Evolutionary conservation across 257 asterid species (phyloP).

Genomic region (Penstemon eatonii): DNA sequence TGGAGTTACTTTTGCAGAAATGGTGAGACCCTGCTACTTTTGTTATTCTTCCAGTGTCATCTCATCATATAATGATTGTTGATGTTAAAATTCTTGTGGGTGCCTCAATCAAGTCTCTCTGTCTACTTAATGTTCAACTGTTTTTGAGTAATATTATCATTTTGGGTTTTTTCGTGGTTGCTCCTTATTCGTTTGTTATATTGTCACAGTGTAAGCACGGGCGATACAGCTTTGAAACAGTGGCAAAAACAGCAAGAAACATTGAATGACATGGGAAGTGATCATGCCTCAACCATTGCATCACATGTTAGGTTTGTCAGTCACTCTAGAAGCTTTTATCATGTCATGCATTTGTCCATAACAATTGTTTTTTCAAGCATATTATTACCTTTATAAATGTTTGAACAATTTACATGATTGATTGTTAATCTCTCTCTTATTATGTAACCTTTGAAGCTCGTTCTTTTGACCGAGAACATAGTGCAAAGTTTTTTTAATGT

Average conservation of each 20-base stretch:
- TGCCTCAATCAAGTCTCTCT: background rate
- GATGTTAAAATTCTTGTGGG: background rate
- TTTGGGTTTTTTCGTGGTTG: background rate
- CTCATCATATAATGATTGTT: too few relatives aligned
- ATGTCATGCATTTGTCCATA: background rate
- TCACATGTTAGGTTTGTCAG: slow-evolving; percentile 57
- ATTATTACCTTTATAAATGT: background rate
- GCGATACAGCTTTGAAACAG: slow-evolving; percentile 52
- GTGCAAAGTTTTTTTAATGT: background rate
- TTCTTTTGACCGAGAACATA: slow-evolving; percentile 3
- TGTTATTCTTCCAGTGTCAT: background rate
- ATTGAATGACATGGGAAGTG: slow-evolving; percentile 52
- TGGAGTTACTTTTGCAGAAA: slow-evolving; percentile 69
- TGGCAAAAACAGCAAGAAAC: slow-evolving; percentile 54
- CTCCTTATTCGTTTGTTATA: slow-evolving; percentile 2
- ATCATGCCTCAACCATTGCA: slow-evolving; percentile 49
- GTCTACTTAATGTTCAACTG: background rate
- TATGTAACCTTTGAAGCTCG: background rate
- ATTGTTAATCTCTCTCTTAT: background rate
- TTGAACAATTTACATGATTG: background rate
- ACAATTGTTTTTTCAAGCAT: too few relatives aligned
- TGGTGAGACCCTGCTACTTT: slow-evolving; percentile 40
- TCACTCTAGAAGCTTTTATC: background rate
- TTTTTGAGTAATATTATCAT: slow-evolving; percentile 10
- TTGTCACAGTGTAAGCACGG: slow-evolving; percentile 47